Conservation (phyloP, 306 rosid species). For the Quercus agrifolia region DNA sequence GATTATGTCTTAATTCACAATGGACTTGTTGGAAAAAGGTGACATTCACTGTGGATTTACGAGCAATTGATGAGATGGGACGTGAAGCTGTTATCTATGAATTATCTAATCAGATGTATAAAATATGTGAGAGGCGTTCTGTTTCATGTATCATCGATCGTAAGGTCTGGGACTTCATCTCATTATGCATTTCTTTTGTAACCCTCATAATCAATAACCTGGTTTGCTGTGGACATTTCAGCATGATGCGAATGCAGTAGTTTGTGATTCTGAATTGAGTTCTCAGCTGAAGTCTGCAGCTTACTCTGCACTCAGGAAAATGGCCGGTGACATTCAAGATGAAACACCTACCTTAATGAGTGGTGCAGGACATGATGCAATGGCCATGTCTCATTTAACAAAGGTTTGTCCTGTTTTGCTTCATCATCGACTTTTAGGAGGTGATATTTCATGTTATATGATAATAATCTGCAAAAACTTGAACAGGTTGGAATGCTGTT, state of each 20-base stretch:
- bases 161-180: conserved; percentile 48
- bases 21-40: conserved; percentile 50
- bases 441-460: neutral
- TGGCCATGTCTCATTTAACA: conserved; percentile 90
- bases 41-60: conserved; percentile 79
- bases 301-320: conserved; percentile 55
- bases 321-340: conserved; percentile 69
- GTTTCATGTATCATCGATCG: conserved; percentile 80
- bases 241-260: conserved; percentile 93
- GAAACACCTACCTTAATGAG: conserved; percentile 81
- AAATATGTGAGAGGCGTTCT: conserved; percentile 79
- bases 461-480: conserved; percentile 15
- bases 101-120: conserved; percentile 60
- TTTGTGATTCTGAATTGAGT: conserved; percentile 72
- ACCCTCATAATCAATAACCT: neutral
- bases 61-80: conserved; percentile 81
- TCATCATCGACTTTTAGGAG: neutral
- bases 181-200: neutral
- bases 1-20: conserved; percentile 4
- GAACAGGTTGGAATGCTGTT: conserved; percentile 89
- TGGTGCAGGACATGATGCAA: conserved; percentile 97
- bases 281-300: conserved; percentile 72
- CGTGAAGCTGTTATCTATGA: conserved; percentile 83
- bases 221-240: conserved; percentile 22
- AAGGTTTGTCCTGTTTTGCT: conserved; percentile 46